Evolutionary conservation across 495 filamentous ascomycete genomes (phyloP).

Genomic region (Daldinia concentrica): DNA sequence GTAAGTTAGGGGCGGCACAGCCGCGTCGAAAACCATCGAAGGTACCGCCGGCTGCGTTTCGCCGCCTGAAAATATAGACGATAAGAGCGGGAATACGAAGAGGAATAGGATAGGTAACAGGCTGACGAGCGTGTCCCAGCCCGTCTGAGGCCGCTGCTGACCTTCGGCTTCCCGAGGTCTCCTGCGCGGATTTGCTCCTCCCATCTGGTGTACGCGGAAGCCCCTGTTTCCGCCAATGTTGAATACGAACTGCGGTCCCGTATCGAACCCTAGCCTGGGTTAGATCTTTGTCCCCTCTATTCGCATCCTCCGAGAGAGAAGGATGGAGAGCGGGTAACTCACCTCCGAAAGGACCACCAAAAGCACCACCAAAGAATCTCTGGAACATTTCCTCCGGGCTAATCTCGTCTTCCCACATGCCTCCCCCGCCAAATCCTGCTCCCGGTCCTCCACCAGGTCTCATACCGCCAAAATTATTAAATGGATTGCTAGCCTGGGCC

Average conservation of each 20-base stretch:
- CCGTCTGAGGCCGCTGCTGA: conserved; percentile 57
- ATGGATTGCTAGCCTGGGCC: conserved; percentile 68
- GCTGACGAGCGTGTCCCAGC: conserved; percentile 66
- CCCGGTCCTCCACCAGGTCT: conserved; percentile 50
- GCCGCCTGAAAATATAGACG: conserved; percentile 75
- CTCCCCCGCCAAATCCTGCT: conserved; percentile 60
- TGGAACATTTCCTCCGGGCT: conserved; percentile 96
- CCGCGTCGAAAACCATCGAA: conserved; percentile 72
- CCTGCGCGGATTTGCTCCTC: conserved; percentile 70
- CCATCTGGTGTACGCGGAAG: conserved; percentile 88
- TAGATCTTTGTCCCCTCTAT: conserved; percentile 4
- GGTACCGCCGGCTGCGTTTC: conserved; percentile 68
- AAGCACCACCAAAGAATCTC: conserved; percentile 89
- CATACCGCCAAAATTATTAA: conserved; percentile 72
- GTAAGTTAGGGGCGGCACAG: conserved; percentile 73
- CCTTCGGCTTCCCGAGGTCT: conserved; percentile 72
- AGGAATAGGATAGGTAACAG: conserved; percentile 88
- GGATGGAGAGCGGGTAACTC: not conserved
- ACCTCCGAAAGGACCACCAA: conserved; percentile 54
- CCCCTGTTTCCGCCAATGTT: conserved; percentile 86
- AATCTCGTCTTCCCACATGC: conserved; percentile 88
- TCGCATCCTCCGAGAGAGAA: not conserved
- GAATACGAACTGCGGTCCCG: conserved; percentile 87
- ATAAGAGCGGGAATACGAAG: conserved; percentile 86
- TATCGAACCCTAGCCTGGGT: conserved; percentile 63